Conservation (phyloP, 306 rosid genomes). For the Carpinus fangiana region DNA sequence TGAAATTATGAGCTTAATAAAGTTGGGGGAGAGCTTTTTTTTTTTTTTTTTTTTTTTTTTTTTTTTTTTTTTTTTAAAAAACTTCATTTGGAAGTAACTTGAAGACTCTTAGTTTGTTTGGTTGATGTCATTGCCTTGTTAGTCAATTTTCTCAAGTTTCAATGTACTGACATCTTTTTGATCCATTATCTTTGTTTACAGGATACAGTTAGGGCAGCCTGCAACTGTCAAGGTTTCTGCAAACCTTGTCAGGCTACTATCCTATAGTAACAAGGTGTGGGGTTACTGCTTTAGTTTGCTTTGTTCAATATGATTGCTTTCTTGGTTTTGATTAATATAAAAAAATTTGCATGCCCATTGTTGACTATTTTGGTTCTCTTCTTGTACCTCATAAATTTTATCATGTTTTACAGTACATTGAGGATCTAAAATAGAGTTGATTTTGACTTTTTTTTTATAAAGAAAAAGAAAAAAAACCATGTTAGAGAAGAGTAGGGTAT, state of each 20-base stretch:
- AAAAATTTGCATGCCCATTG: neutral
- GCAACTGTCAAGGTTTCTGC: constrained; percentile 96
- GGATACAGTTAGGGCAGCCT: constrained; percentile 95
- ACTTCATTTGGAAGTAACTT: neutral
- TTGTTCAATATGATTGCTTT: constrained; percentile 8
- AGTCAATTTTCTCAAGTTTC: constrained; percentile 1
- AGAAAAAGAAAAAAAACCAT: neutral
- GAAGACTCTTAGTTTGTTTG: neutral
- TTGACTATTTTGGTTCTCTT: constrained; percentile 19
- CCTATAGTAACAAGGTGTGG: constrained; percentile 89
- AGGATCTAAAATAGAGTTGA: neutral
- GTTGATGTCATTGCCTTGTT: neutral
- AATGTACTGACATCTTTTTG: constrained; percentile 8
- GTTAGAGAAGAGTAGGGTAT: neutral
- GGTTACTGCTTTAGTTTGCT: constrained; percentile 3
- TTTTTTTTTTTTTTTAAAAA: too few species aligned
- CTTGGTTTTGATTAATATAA: neutral
- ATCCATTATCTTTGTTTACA: constrained; percentile 33
- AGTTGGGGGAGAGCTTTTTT: neutral
- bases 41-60: too few species aligned
- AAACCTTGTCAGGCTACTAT: constrained; percentile 81
- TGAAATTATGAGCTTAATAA: neutral
- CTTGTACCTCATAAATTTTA: neutral
- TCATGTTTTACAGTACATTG: neutral
- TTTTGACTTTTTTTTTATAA: neutral